phyloP scores from a whole-genome alignment of 2,329 filamentous ascomycete genomes.

The Rhynchosporium secalis region DNA sequence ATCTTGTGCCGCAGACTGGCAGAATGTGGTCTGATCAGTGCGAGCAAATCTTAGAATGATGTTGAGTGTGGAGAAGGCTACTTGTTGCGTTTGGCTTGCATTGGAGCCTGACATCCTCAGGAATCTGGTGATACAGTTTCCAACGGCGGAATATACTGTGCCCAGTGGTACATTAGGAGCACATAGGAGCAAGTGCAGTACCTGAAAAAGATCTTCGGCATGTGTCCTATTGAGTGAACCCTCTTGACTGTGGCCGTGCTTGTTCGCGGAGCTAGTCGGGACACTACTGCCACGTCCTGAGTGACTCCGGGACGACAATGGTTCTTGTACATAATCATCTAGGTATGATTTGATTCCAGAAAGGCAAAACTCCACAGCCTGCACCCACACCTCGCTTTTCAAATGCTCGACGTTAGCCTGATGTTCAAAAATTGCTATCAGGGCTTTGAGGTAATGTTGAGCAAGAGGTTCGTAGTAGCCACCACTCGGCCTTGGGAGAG shows the following conservation, averaged over 20 bases:
- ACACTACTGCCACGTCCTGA: conserved; percentile 24
- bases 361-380: conserved; percentile 56
- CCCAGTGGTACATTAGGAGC: conserved; percentile 68
- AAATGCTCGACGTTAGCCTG: conserved; percentile 81
- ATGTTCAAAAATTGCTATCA: conserved; percentile 69
- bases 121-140: conserved; percentile 58
- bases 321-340: conserved; percentile 25
- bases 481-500: conserved; percentile 62
- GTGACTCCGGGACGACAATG: conserved; percentile 25
- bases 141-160: conserved; percentile 55
- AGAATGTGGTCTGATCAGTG: conserved; percentile 66
- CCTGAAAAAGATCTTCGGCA: conserved; percentile 60
- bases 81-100: conserved; percentile 64
- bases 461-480: conserved; percentile 68
- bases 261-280: conserved; percentile 30
- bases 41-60: conserved; percentile 63
- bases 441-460: conserved; percentile 75
- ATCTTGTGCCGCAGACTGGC: conserved; percentile 56
- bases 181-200: conserved; percentile 62
- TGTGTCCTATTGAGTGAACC: conserved; percentile 39
- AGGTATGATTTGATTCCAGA: conserved; percentile 58
- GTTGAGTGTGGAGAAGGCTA: conserved; percentile 77
- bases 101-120: conserved; percentile 59
- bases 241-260: conserved; percentile 35
- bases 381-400: conserved; percentile 49